phyloP scores from a whole-genome alignment of 2,329 filamentous ascomycete species.

The Metarhizium album region DNA sequence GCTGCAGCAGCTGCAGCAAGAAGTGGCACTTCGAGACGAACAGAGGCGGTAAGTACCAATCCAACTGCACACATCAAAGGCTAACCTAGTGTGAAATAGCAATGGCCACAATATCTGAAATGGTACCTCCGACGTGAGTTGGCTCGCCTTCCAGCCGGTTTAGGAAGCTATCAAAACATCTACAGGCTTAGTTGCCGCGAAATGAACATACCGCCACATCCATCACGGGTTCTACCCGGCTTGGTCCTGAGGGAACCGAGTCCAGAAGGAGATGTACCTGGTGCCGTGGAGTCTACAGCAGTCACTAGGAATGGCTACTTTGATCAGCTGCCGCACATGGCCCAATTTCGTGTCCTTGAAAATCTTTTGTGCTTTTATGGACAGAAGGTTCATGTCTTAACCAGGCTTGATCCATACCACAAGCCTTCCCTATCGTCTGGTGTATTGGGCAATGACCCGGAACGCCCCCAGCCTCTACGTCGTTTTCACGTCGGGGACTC shows the following conservation, averaged over 20 bases:
- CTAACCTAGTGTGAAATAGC: not conserved
- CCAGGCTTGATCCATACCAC: constrained; percentile 28
- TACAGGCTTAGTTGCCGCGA: not conserved
- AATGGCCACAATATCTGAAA: not conserved
- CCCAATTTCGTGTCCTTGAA: constrained; percentile 26
- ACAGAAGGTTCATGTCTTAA: constrained; percentile 30
- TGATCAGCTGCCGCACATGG: not conserved
- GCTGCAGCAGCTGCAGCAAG: not conserved
- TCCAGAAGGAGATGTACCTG: not conserved
- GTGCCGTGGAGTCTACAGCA: not conserved
- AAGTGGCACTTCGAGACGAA: not conserved
- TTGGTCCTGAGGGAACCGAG: not conserved
- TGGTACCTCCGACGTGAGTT: not conserved
- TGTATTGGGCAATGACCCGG: not conserved
- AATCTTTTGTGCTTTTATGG: constrained; percentile 24
- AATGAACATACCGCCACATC: not conserved
- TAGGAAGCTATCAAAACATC: not conserved
- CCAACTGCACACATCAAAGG: not conserved
- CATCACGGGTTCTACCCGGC: not conserved
- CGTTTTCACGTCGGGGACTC: constrained; percentile 28
- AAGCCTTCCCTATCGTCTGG: constrained; percentile 9
- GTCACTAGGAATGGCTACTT: not conserved
- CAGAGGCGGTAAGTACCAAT: not conserved
- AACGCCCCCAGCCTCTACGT: constrained; percentile 16
- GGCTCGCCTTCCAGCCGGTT: not conserved